Conservation (phyloP, 176 grass and related monocot species). For the Lolium perenne region DNA sequence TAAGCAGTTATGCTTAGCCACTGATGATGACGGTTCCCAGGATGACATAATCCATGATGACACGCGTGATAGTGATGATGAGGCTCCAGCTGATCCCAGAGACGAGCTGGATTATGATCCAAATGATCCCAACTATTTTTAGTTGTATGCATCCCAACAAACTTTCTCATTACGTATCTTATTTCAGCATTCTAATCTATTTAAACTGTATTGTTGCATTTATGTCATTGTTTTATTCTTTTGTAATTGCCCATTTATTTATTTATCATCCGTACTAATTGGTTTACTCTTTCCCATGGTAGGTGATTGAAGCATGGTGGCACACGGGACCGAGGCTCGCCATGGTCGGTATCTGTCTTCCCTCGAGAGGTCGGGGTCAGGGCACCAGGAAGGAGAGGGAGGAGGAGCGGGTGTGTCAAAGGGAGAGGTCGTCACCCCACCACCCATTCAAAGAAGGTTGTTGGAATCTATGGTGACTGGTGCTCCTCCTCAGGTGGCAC, state of each 20-base stretch:
- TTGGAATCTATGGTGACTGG: too few relatives aligned
- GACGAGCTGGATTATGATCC: neutral
- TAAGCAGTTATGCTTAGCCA: neutral
- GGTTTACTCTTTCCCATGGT: neutral
- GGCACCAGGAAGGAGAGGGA: too few relatives aligned
- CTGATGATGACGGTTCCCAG: neutral
- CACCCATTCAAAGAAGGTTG: too few relatives aligned
- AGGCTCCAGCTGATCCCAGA: neutral
- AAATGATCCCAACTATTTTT: neutral
- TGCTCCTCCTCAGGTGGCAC: too few relatives aligned
- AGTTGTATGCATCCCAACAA: neutral
- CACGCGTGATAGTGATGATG: neutral
- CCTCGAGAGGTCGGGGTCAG: too few relatives aligned
- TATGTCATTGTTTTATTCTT: neutral
- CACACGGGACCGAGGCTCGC: too few relatives aligned
- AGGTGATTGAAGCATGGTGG: neutral
- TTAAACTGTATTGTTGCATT: too few relatives aligned
- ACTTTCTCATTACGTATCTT: neutral
- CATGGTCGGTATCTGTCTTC: too few relatives aligned
- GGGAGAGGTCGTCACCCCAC: too few relatives aligned
- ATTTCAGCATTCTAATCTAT: neutral
- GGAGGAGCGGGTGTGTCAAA: too few relatives aligned
- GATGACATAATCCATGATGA: neutral
- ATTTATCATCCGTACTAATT: neutral
- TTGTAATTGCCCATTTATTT: neutral